Evolutionary conservation across 495 filamentous ascomycete genomes (phyloP).

Genomic region (Aspergillus homomorphus): DNA sequence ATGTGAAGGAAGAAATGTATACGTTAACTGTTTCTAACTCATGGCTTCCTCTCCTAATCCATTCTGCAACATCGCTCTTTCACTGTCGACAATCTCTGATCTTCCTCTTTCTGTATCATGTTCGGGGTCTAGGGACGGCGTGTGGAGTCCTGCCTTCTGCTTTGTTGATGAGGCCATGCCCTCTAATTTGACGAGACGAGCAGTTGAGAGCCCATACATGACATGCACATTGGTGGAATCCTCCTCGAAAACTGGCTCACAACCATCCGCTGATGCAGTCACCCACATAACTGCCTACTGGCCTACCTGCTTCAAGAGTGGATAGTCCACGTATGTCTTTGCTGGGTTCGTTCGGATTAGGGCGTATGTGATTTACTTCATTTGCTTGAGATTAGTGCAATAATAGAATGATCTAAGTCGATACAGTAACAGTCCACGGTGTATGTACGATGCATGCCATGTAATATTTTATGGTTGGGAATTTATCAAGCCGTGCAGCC

Average conservation of each 20-base stretch:
- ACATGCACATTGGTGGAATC: slow-evolving; percentile 14
- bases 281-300: background rate
- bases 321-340: background rate
- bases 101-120: slow-evolving; percentile 21
- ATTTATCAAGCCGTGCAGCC: too few relatives aligned
- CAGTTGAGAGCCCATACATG: slow-evolving; percentile 26
- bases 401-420: background rate
- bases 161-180: slow-evolving; percentile 26
- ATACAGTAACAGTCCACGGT: too few relatives aligned
- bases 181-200: slow-evolving; percentile 28
- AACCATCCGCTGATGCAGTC: background rate
- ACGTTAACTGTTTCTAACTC: slow-evolving; percentile 18
- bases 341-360: background rate
- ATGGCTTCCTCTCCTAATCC: slow-evolving; percentile 11
- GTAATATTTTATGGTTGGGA: too few relatives aligned
- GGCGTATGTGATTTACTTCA: background rate
- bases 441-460: too few relatives aligned
- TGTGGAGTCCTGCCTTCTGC: slow-evolving; percentile 27
- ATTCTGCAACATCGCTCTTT: slow-evolving; percentile 13
- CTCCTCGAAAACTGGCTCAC: background rate
- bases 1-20: slow-evolving; percentile 36
- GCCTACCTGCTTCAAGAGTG: background rate
- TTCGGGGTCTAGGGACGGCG: slow-evolving; percentile 27
- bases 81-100: slow-evolving; percentile 14
- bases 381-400: background rate